Percentiles rank a stretch among this genome's conserved stretches.
Evolutionary conservation across 441 rosid genomes (phyloP).

Genomic region (Omphalea diandra): DNA sequence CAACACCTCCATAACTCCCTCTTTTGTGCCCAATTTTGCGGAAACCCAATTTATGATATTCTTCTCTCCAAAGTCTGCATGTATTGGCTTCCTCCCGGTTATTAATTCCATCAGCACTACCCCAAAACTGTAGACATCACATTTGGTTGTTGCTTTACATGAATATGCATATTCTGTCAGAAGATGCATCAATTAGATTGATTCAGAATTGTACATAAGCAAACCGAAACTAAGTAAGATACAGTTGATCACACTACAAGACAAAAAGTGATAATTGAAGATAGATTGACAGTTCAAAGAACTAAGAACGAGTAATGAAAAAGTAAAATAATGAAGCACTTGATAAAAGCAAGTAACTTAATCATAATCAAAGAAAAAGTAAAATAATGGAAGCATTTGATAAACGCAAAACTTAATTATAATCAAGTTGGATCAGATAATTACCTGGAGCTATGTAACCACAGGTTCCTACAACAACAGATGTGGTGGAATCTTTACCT

Average conservation of each 20-base stretch:
- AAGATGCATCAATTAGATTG: conserved; percentile 5
- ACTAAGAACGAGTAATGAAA: neutral
- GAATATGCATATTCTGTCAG: conserved; percentile 86
- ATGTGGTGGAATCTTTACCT: conserved; percentile 75
- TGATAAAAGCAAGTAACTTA: too few species aligned
- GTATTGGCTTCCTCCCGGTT: conserved; percentile 87
- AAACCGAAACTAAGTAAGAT: neutral
- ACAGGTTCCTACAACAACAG: conserved; percentile 82
- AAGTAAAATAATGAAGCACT: neutral
- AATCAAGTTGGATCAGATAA: conserved; percentile 14
- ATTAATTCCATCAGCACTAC: conserved; percentile 84
- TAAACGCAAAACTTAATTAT: neutral
- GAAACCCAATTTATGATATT: conserved; percentile 80
- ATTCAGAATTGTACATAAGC: neutral
- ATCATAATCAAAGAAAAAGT: too few species aligned
- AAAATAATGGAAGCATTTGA: neutral
- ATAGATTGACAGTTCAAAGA: neutral
- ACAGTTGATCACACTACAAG: neutral
- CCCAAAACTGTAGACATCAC: conserved; percentile 93
- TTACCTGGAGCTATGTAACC: conserved; percentile 93
- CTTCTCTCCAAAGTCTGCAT: conserved; percentile 78
- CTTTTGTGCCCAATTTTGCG: conserved; percentile 60
- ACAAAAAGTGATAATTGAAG: neutral
- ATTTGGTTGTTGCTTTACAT: conserved; percentile 81
- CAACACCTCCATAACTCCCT: conserved; percentile 66